Evolutionary conservation across 768 basidiomycete species (phyloP), one percentile per base, ranked within the genome.

Genomic region (Boletus reticulatus): DNA sequence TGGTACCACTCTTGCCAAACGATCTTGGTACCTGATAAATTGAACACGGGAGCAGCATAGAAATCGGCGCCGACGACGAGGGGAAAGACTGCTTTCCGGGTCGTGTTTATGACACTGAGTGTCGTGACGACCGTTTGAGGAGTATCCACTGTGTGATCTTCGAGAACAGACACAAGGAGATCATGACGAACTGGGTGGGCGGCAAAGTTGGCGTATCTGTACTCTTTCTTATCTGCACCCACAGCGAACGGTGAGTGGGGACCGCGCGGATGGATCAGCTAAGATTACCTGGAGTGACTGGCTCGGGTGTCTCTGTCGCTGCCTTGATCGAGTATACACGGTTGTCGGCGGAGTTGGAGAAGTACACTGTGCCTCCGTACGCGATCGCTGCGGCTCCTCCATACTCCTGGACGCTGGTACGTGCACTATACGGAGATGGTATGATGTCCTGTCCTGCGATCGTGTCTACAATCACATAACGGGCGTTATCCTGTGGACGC

Each of bases 1-100:
- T 86, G 86, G 57, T 69, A 77, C 89, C 88, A 89, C 57, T 85
- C 77, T 41, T 82, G 73, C 84, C 84, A 92, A 1, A 77, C 79
- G 17, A 90, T 61, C 50, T 73, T 75, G 36, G 67, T 73, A 1
- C 87, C 88, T 57, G 84, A 79, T 0, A 83, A 79, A 31, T 82
- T 83, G 72, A 87, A 85, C 27, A 68, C 71, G 0, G 87, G 83
- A 1, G 75, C 68, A 43, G 79, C 77, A 67, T 92, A 93, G 72
- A 92, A 92, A 64, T 91, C 88, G 6, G 83, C 82, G 6, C 85
- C 88, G 0, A 75, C 70, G 3, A 74, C 72, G 39, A 91, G 69
- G 6, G 78, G 69, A 8, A 74, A 67, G 2, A 87, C 66, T 0
- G 71, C 68, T 58, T 80, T 76, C 5, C 74, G 70, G 3, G 59